Percentiles rank a stretch among this genome's conserved stretches.
phyloP scores from a whole-genome alignment of 2,329 filamentous ascomycete genomes.

The Leptographium galeiforme region DNA sequence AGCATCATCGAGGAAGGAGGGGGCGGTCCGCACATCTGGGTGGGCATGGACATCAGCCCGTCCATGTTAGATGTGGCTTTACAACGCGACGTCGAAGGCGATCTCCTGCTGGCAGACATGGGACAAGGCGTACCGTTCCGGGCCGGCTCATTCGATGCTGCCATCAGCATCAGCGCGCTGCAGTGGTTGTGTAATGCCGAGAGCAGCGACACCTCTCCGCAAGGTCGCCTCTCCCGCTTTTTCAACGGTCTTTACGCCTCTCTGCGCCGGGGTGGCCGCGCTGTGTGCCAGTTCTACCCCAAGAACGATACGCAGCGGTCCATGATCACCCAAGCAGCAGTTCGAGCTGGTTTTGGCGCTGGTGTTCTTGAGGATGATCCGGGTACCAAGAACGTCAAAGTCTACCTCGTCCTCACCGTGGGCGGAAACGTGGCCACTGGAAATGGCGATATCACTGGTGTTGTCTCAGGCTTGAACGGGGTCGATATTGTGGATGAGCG shows the following conservation, averaged over 20 bases:
- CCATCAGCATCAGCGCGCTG: constrained; percentile 89
- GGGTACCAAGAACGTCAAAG: constrained; percentile 89
- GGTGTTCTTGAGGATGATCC: constrained; percentile 91
- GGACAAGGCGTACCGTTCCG: constrained; percentile 93
- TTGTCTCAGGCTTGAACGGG: constrained; percentile 77
- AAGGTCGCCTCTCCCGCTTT: constrained; percentile 67
- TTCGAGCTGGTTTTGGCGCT: constrained; percentile 89
- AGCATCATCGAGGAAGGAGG: constrained; percentile 47
- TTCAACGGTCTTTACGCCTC: constrained; percentile 87
- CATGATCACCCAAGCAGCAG: constrained; percentile 85
- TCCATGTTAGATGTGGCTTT: constrained; percentile 96
- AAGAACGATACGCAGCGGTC: constrained; percentile 84
- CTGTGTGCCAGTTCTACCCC: constrained; percentile 96
- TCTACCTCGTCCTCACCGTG: constrained; percentile 91
- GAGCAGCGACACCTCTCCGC: constrained; percentile 67
- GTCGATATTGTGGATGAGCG: constrained; percentile 68
- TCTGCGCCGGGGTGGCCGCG: constrained; percentile 69
- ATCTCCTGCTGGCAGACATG: constrained; percentile 87
- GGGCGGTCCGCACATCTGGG: constrained; percentile 81
- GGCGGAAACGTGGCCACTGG: constrained; percentile 43
- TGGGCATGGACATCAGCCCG: constrained; percentile 91
- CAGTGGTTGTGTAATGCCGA: constrained; percentile 98
- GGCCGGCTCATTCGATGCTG: constrained; percentile 83
- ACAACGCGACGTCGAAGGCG: constrained; percentile 82
- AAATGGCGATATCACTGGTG: constrained; percentile 68